Conservation (phyloP, 2,329 filamentous ascomycete species). For the Ophiocordyceps polyrhachis-furcata region DNA sequence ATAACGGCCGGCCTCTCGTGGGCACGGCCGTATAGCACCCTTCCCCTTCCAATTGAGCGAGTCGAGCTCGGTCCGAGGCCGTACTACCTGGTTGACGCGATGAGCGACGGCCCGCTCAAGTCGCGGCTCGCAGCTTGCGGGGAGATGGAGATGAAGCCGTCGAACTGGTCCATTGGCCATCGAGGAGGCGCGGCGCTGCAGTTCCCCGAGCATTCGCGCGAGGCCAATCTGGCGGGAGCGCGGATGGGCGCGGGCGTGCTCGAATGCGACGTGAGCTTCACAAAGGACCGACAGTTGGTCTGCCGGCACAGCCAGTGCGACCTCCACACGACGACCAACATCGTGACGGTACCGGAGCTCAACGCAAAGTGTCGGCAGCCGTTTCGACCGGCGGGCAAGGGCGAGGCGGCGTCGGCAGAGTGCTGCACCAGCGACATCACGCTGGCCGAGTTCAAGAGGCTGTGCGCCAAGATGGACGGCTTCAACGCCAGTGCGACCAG, state of each 20-base stretch:
- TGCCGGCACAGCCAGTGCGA: conserved; percentile 52
- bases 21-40: conserved; percentile 9
- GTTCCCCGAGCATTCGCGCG: conserved; percentile 43
- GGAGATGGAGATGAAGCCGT: conserved; percentile 30
- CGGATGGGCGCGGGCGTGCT: conserved; percentile 48
- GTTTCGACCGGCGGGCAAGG: conserved; percentile 36
- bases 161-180: conserved; percentile 41
- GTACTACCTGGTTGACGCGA: conserved; percentile 43
- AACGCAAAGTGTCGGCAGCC: conserved; percentile 44
- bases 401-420: conserved; percentile 34
- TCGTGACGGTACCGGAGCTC: conserved; percentile 40
- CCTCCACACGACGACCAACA: conserved; percentile 50
- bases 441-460: conserved; percentile 43
- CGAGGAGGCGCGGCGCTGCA: conserved; percentile 42
- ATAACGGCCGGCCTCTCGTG: conserved; percentile 6
- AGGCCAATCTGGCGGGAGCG: conserved; percentile 42
- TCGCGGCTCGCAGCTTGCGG: conserved; percentile 37
- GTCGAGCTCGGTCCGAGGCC: conserved; percentile 45
- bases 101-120: conserved; percentile 42
- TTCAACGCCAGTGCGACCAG: conserved; percentile 39
- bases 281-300: conserved; percentile 44
- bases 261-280: conserved; percentile 52
- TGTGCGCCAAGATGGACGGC: conserved; percentile 56
- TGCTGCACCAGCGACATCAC: conserved; percentile 60
- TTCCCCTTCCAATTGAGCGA: conserved; percentile 18